Evolutionary conservation across 2,329 filamentous ascomycete genomes (phyloP), one percentile per base, ranked within the genome.

Genomic region (Sclerotinia trifoliorum): DNA sequence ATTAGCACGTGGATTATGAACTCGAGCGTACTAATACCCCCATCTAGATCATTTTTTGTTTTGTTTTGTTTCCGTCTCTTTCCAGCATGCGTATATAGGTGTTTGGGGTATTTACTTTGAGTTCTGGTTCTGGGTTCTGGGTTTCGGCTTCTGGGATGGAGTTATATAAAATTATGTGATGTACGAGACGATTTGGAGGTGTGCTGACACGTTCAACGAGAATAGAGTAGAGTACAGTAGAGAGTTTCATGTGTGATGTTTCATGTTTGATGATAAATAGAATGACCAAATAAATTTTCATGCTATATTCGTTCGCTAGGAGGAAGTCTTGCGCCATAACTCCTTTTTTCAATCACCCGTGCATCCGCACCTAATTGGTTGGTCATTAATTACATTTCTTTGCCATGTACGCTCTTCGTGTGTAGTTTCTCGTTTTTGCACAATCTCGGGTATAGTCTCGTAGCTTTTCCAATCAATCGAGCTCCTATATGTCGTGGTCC

Each of bases 11-110:
- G 3, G 46, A 42, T 51, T 42, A 21, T 26, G 29, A 13, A 35
- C 32, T 63, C 46, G 21, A 35, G 60, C 46, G 32, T 63, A 51
- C 52, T 63, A 69, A 70, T 72, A 72, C 69, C 70, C 70, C 55
- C 11, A n/a, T 66, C 29, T 51, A 63, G 58, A 54, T 17, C 32
- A 63, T 54, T 48, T 15, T 24, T 48, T 32, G 7, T 55, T 13
- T 15, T 39, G 11, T 39, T 13, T 39, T 13, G 13, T 55, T 60
- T 60, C n/a, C n/a, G 2, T 52, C n/a, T 61, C 24, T 61, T 52
- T 51, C 21, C 39, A 51, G 46, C 35, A 66, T 52, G 48, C 29
- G 46, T 65, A 48, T 46, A 58, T 58, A 42, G 54, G 19, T 35
- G 35, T 29, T 42, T 5, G 13, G 39, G 52, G 35, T 58, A 46